phyloP scores from a whole-genome alignment of 2,329 filamentous ascomycete species.

The Pseudopyricularia javanii region DNA sequence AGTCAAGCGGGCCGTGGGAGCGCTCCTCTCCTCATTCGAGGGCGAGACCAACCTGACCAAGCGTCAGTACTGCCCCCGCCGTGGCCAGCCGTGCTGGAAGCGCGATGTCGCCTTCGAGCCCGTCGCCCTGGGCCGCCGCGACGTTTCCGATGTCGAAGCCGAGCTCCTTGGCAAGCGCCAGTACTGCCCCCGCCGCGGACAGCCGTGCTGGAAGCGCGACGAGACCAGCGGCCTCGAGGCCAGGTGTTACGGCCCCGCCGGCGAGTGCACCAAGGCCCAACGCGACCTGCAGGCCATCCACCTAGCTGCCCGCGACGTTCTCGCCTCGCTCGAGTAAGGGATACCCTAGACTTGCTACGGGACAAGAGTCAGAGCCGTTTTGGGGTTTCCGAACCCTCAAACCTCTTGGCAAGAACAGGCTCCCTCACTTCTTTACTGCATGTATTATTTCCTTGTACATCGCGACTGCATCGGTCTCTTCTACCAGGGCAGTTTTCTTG shows the following conservation, averaged over 20 bases:
- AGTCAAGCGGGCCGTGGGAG: conserved; percentile 2
- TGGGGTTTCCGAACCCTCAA: too few relatives aligned
- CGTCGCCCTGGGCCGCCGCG: conserved; percentile 18
- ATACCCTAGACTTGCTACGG: not conserved
- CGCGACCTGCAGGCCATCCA: conserved; percentile 23
- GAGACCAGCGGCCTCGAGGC: conserved; percentile 8
- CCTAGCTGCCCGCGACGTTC: conserved; percentile 16
- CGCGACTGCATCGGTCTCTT: too few relatives aligned
- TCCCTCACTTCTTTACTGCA: too few relatives aligned
- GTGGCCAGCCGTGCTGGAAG: conserved; percentile 29
- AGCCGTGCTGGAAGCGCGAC: conserved; percentile 22
- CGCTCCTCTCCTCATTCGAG: conserved; percentile 4
- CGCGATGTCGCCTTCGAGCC: conserved; percentile 25
- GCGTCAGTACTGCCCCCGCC: conserved; percentile 18
- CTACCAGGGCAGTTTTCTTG: too few relatives aligned
- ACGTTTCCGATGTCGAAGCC: conserved; percentile 11
- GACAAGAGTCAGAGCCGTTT: too few relatives aligned
- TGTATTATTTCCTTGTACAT: too few relatives aligned
- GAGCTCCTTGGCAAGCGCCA: conserved; percentile 9
- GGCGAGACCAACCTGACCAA: conserved; percentile 4
- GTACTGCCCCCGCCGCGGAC: conserved; percentile 12
- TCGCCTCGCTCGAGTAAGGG: conserved; percentile 6
- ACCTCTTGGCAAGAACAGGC: too few relatives aligned
- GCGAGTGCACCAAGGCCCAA: conserved; percentile 17
- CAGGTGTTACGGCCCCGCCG: conserved; percentile 17